These are phyloP conservation scores for Penicillium angulare DNA, from an alignment of 495 filamentous ascomycete genomes.

Conservation along the genomic window DNA sequence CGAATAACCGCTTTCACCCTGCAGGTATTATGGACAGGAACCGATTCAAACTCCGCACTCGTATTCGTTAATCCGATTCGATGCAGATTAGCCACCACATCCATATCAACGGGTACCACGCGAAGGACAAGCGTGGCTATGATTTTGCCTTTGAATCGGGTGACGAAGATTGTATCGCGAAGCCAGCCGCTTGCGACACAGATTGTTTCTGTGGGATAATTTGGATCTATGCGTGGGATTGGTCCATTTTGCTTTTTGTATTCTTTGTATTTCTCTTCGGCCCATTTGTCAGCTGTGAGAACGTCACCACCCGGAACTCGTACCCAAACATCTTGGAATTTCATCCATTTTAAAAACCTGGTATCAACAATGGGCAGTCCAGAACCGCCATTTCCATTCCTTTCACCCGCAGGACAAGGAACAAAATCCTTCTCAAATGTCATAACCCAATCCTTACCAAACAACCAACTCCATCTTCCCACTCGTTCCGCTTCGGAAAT, in stretches of 20 bases:
- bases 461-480: conserved; percentile 46
- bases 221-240: no score
- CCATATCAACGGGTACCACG: conserved; percentile 28
- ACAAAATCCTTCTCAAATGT: neutral
- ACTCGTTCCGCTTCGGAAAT: conserved; percentile 51
- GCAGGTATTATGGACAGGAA: neutral
- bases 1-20: conserved; percentile 48
- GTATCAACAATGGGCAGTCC: no score
- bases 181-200: neutral
- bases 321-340: neutral
- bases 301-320: neutral
- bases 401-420: neutral
- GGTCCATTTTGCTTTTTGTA: no score
- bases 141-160: conserved; percentile 54
- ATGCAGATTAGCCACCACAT: neutral
- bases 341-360: neutral
- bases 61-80: no score
- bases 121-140: conserved; percentile 56
- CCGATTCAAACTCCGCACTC: no score
- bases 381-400: no score
- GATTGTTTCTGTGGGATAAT: no score
- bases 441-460: conserved; percentile 11
- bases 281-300: no score
- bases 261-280: neutral
- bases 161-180: conserved; percentile 43